Base-by-base conservation (phyloP, 169 alveolate species). In the Toxoplasma gondii region DNA sequence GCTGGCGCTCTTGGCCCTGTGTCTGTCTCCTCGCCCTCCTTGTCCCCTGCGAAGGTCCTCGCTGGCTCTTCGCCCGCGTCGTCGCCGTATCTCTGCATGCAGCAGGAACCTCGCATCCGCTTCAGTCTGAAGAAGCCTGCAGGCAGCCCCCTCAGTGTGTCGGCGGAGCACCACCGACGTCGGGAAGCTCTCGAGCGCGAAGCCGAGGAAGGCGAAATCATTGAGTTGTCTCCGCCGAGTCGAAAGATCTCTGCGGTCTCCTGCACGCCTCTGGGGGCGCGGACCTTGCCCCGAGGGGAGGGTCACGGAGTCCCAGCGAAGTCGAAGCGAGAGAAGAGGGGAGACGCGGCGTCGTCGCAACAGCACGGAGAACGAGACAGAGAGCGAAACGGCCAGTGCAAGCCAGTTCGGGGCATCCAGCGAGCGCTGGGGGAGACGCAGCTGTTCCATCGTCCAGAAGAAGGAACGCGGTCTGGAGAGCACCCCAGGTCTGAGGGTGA, bases 201-300 rank as follows among this genome's bases (percentile, higher is more conserved):
- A n/a, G 86, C 86, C 29, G 86, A 78, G 86, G 86, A 78, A 78
- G 86, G 86, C 9, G 86, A 78, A 78, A 78, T 78, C 45, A 78
- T 78, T 45, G 86, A 78, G 86, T 78, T 78, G 44, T 78, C 45
- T 78, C 86, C 86, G 12, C 45, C 86, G n/a, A 1, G 34, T 27
- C 74, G 74, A 7, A 64, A 64, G 74, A 16, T 64, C 29, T 64
- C 74, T 27, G 7, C 74, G n/a, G 74, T 19, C 31, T 19, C 74
- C 74, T 64, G 34, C 74, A 12, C 29, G 74, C 22, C 29, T 16
- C n/a, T 31, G 74, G 29, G 34, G 4, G 7, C 74, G 7, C 74
- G 34, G n/a, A 16, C 74, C n/a, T 53, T 19, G 27, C 74, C 74
- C 4, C 58, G 12, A 4, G 58, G 58, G 58, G 58, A 4, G 22